Conservation (phyloP, 306 rosid species). For the Sechiopsis laciniata region DNA sequence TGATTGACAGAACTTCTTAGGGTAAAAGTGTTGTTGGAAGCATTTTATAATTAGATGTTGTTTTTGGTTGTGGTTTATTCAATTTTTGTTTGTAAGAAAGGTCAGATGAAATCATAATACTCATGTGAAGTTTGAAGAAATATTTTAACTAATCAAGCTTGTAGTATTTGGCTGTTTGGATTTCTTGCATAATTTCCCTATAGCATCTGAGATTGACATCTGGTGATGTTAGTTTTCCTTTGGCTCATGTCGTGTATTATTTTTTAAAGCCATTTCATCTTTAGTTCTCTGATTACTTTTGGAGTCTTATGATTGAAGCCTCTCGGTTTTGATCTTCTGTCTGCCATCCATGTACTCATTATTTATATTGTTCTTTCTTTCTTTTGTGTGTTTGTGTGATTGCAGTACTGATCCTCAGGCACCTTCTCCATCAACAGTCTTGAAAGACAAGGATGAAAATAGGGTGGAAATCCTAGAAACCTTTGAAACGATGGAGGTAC, state of each 20-base stretch:
- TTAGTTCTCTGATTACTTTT: neutral
- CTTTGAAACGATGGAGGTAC: conserved; percentile 31
- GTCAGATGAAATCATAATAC: too few relatives aligned
- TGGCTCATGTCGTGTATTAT: neutral
- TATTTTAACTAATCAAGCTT: too few relatives aligned
- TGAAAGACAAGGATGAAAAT: conserved; percentile 37
- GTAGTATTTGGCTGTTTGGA: too few relatives aligned
- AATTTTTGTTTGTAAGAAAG: too few relatives aligned
- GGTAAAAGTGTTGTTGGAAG: conserved; percentile 10
- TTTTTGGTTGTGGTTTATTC: too few relatives aligned
- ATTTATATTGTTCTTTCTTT: conserved; percentile 11
- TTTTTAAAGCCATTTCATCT: neutral
- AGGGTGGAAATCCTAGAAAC: conserved; percentile 41
- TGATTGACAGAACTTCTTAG: neutral
- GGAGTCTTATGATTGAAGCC: conserved; percentile 6
- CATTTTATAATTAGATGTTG: neutral
- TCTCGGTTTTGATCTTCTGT: conserved; percentile 6
- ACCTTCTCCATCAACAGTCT: conserved; percentile 28
- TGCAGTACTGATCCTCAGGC: conserved; percentile 39
- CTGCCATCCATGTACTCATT: conserved; percentile 24
- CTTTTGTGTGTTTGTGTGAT: conserved; percentile 13
- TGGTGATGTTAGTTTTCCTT: neutral
- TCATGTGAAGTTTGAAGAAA: too few relatives aligned
- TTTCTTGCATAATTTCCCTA: too few relatives aligned
- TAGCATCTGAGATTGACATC: too few relatives aligned